Evolutionary conservation across 164 flowering plant species (phyloP), one percentile per base, ranked within the genome.

Genomic region (Amborella trichopoda): DNA sequence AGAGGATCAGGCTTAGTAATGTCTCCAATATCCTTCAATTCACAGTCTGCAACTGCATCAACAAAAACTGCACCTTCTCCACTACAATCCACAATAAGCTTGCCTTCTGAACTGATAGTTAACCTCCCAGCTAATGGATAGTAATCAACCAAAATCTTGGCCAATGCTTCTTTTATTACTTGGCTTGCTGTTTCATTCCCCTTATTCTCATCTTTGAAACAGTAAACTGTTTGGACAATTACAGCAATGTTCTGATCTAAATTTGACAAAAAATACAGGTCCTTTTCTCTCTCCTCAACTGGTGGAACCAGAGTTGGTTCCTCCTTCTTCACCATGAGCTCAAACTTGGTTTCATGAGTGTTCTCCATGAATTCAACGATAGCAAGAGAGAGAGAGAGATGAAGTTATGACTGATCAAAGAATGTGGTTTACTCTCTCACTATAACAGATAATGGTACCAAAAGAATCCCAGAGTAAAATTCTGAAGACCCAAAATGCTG

Each of bases 61-160:
- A 85, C 91, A 22, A 89, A 75, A 42, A 83, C 71, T 17, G 79
- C 85, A 10, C 97, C 97, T 28, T 89, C 88, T 1, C 79, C 86
- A 0, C 76, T 83, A 58, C 95, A 85, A 34, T 85, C 64, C 49
- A 85, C 83, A 3, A 74, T 77, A 33, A 89, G 70, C 73, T 85
- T 89, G 30, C 78, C 87, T 34, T 77, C 90, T 2, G 69, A 24
- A 61, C 90, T 78, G 39, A 85, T 67, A 0, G 78, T 73, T 1
- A 89, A 58, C 54, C 90, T 50, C 33, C 97, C 95, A 0, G 94
- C 85, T 5, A 71, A 55, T 0, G 95, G 95, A 40, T 85, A 77
- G 64, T 75, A 85, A 20, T 69, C 75, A 33, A 85, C 90, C 26
- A 89, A 85, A 38, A 81, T 80, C 59, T 74, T 74, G 0, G 94